Base-by-base conservation (phyloP, 257 asterid genomes). In the Voacanga thouarsii region DNA sequence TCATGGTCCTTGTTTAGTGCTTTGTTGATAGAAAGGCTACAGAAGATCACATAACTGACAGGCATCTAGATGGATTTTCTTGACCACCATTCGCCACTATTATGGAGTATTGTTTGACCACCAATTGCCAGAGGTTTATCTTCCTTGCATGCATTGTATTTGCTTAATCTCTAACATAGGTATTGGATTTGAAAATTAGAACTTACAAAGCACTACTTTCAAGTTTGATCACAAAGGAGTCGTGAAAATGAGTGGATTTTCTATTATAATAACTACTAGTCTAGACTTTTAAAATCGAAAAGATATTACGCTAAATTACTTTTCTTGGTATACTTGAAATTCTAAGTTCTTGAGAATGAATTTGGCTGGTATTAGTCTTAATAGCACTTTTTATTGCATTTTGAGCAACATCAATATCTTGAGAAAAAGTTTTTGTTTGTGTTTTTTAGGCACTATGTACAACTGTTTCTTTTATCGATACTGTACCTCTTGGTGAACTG, bases 11-110 rank as follows among this genome's bases (percentile, higher is more conserved):
- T 79, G 97, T 94, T 77, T 96, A 96, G 50, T 94, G 99, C 84
- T 94, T 94, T 75, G 88, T 82, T 59, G 88, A 92, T 79, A 85
- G 81, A 69, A 87, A 87, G 78, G 91, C 94, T 76, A 89, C 94
- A 11, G 99, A 92, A 84, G 82, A 83, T 82, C 95, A 89, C 80
- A 92, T 94, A 43, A 80, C 84, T 26, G 85, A 90, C 68, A 87
- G 96, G 82, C 99, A 92, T 28, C 97, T 97, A 71, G 97, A 90
- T 78, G 97, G 96, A 79, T 94, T 94, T 85, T 92, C 99, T 83
- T 89, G 96, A 73, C 97, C 99, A 5, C 97, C 97, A 63, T 94
- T 94, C 83, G 97, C 97, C 80, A 81, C 93, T 44, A 92, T 94
- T 16, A 97, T 94, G 97, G 99, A 92, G 90, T 41, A 75, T 82